These are phyloP conservation scores for Discostella stelligera DNA, from an alignment of 352 stramenopile genomes.

Conservation along the genomic window DNA sequence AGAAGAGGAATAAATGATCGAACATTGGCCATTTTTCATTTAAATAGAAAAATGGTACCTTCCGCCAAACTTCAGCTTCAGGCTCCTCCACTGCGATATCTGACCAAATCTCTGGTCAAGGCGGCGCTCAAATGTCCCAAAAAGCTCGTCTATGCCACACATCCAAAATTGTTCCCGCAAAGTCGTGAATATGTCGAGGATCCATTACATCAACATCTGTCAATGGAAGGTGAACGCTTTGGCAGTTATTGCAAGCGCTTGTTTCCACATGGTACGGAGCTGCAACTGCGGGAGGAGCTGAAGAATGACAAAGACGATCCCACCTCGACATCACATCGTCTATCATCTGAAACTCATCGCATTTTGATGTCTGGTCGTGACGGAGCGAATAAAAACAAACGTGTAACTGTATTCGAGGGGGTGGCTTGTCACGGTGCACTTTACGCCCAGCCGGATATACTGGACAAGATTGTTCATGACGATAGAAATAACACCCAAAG, in stretches of 20 bases:
- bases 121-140: constrained; percentile 48
- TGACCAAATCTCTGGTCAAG: constrained; percentile 56
- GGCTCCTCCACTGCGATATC: constrained; percentile 33
- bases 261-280: constrained; percentile 50
- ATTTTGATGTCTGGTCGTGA: background rate
- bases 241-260: constrained; percentile 47
- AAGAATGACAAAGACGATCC: background rate
- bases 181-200: constrained; percentile 25
- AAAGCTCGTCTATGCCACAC: constrained; percentile 54
- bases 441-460: constrained; percentile 53
- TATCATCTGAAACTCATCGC: constrained; percentile 32
- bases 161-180: constrained; percentile 31
- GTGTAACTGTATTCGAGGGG: constrained; percentile 53
- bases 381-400: constrained; percentile 5
- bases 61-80: background rate
- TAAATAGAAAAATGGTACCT: background rate
- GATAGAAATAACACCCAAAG: constrained; percentile 4
- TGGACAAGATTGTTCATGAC: constrained; percentile 38
- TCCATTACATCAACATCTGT: constrained; percentile 36
- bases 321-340: constrained; percentile 17
- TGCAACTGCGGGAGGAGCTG: constrained; percentile 3
- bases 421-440: constrained; percentile 34
- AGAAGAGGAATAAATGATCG: too few relatives aligned
- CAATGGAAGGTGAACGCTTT: constrained; percentile 48
- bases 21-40: background rate